A percentile compares a stretch with the other conserved stretches of the same genome.
These are phyloP conservation scores for Phytophthora nicotianae DNA, from an alignment of 352 stramenopile genomes.

Conservation along the genomic window DNA sequence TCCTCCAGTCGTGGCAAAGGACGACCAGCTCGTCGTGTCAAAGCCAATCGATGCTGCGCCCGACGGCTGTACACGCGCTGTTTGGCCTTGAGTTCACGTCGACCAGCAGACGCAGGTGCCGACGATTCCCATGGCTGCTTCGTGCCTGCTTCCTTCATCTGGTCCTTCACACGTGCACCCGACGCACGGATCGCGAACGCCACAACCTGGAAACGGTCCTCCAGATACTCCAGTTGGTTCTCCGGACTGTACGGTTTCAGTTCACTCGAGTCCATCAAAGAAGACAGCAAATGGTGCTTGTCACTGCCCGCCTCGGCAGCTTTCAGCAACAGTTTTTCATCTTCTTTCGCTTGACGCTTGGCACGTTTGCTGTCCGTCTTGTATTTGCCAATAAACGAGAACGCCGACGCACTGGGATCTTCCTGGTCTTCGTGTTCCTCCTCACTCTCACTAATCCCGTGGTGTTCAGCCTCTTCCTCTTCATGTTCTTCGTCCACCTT, in stretches of 20 bases:
- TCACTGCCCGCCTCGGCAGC: conserved; percentile 22
- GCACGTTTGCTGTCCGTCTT: conserved; percentile 41
- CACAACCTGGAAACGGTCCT: conserved; percentile 90
- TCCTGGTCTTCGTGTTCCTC: conserved; percentile 39
- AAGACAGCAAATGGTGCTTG: conserved; percentile 44
- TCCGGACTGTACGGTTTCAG: conserved; percentile 82
- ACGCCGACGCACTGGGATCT: conserved; percentile 45
- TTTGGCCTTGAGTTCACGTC: conserved; percentile 88
- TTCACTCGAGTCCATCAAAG: conserved; percentile 54
- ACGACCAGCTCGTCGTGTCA: conserved; percentile 66
- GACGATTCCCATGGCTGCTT: conserved; percentile 84
- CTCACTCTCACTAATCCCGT: conserved; percentile 42
- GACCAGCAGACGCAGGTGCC: conserved; percentile 59
- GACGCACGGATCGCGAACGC: conserved; percentile 86
- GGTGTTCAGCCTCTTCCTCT: conserved; percentile 21
- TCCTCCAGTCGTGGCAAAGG: conserved; percentile 77
- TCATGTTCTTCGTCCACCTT: conserved; percentile 21
- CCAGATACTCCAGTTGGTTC: conserved; percentile 89
- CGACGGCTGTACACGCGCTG: conserved; percentile 78
- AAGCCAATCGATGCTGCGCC: conserved; percentile 60
- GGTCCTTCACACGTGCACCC: conserved; percentile 83
- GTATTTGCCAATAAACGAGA: conserved; percentile 80
- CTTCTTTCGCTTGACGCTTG: conserved; percentile 28
- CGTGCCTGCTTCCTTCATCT: conserved; percentile 89
- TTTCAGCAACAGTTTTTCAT: conserved; percentile 35